Base-by-base conservation (phyloP, 352 stramenopile species). In the Phytopythium litorale region DNA sequence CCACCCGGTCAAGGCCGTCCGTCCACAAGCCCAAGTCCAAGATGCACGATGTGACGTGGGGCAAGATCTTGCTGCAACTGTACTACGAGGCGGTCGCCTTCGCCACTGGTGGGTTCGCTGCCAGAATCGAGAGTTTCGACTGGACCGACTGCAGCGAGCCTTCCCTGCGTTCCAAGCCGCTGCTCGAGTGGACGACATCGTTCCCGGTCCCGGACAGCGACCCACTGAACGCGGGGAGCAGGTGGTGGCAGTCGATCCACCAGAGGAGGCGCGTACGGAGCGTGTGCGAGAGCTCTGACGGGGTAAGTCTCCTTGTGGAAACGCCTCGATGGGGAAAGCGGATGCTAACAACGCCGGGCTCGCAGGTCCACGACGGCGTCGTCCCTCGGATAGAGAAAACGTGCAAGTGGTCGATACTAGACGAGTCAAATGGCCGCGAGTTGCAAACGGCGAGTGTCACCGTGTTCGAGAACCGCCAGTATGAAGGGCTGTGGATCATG, bases 161-260 rank as follows among this genome's bases (percentile, higher is more conserved):
- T 16, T 7, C 2, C 13, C 1, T 45, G 19, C 51, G 35, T 3
- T 18, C 28, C 18, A 57, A 18, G 51, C 51, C 51, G 18, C n/a
- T 57, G 51, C 16, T 43, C 9, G 51, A 57, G 19, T 57, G 51
- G 51, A 57, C 51, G 15, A 57, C 32, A 19, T 43, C 51, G 28
- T 57, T 57, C 21, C 51, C 51, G 12, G 7, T 57, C 2, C 51
- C 51, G 11, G 7, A 7, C 4, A 28, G 7, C 5, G 51, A 57
- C 19, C 51, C 51, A 18, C 8, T n/a, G 16, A 23, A 19, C 16
- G 30, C 28, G 9, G 51, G 51, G 9, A 28, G 11, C 18, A n/a
- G 25, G 51, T 57, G n/a, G 32, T 57, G 51, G 51, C 15, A 48
- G 11, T 5, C 51, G 16, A 3, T 8, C 7, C 19, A 28, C 5